Base-by-base conservation (phyloP, 2,329 filamentous ascomycete species). In the Fusarium sp. region DNA sequence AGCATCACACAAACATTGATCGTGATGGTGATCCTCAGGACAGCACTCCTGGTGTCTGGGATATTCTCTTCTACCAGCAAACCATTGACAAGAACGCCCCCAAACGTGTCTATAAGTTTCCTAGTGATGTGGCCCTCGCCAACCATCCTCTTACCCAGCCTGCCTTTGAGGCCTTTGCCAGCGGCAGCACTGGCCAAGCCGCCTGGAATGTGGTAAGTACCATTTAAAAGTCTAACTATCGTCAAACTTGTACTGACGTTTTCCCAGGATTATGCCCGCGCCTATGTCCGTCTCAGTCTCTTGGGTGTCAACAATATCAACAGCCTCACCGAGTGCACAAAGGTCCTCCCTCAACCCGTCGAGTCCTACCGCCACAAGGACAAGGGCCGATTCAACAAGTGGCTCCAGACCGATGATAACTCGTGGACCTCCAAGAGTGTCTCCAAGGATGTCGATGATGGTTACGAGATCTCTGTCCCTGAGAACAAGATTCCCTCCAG, bases 291-390 rank as follows among this genome's bases (percentile, higher is more conserved):
- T 27, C 80, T 90, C 41, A 86, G 84, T 37, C 79, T 89, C 6
- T 83, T 90, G 16, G 88, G 87, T 7, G 86, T 89, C 19, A 83
- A 86, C 73, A 88, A 88, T 74, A 86, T 89, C 77, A 89, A 89
- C 77, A 77, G 81, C 27, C 79, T 89, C 46, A 86, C 83, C 21
- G 87, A 89, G 70, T 89, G 87, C 82, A 87, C 86, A 15, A 83
- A 85, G 72, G 86, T 86, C 6, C 78, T 89, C 15, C 87, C 84
- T 8, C 75, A 77, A n/a, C 70, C 74, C 21, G 59, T 70, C 38
- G 66, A 48, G 11, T 61, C 29, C 23, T 78, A 68, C 62, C 33
- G 39, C 14, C 62, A 69, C 51, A 66, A 69, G 41, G 78, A 78
- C 25, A 63, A 74, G 48, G 60, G 51, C 41, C 63, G 70, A 27